A percentile compares a stretch with the other conserved stretches of the same genome.
phyloP scores from a whole-genome alignment of 2,329 filamentous ascomycete species.

The Pestalotiopsis sp. region DNA sequence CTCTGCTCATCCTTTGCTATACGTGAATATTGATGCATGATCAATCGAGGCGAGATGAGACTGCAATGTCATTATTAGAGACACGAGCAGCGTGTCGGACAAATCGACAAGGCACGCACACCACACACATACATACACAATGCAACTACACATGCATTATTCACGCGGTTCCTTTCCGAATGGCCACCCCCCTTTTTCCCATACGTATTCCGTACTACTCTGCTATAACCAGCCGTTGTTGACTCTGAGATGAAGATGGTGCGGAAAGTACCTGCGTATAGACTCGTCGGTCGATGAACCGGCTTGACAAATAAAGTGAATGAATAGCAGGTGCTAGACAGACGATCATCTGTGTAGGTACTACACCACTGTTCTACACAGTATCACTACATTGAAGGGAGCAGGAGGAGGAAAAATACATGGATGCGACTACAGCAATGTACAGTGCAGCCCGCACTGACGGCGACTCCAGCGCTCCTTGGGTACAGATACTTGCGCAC shows the following conservation, averaged over 20 bases:
- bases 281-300: too few relatives aligned
- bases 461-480: neutral
- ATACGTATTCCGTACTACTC: neutral
- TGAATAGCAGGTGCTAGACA: neutral
- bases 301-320: neutral
- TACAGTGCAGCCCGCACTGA: neutral
- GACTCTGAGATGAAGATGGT: neutral
- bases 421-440: neutral
- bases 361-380: neutral
- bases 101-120: neutral
- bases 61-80: neutral
- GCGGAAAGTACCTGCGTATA: neutral
- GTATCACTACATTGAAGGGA: neutral
- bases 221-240: neutral
- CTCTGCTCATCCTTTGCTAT: neutral
- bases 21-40: neutral
- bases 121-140: neutral
- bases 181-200: neutral
- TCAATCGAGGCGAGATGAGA: neutral
- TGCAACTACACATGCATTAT: neutral
- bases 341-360: neutral
- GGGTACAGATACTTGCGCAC: neutral
- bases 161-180: neutral
- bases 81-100: neutral
- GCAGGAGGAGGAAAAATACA: neutral